These are phyloP conservation scores for Cordyceps fumosorosea DNA, from an alignment of 2,329 filamentous ascomycete genomes.

Conservation along the genomic window DNA sequence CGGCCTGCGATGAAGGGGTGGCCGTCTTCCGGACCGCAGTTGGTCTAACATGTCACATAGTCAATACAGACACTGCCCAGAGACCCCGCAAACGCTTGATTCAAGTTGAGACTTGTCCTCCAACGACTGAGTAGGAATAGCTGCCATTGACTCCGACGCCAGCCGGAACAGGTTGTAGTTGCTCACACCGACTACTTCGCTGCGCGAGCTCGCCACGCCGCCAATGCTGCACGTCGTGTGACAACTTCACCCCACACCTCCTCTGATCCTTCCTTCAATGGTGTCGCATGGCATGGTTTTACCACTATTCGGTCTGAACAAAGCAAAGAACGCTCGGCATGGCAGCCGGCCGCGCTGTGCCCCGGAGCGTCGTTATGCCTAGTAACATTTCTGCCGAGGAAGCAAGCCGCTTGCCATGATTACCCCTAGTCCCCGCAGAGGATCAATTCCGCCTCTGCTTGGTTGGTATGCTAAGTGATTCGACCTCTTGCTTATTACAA, in stretches of 20 bases:
- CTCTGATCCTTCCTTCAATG: neutral
- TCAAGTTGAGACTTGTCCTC: neutral
- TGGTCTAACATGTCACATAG: neutral
- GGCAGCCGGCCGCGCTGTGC: neutral
- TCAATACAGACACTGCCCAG: neutral
- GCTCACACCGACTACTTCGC: too few species aligned
- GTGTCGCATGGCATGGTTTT: neutral
- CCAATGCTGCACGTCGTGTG: too few species aligned
- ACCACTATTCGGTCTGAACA: neutral
- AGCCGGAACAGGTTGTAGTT: too few species aligned
- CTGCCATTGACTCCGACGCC: too few species aligned
- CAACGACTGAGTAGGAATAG: neutral
- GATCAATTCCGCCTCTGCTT: neutral
- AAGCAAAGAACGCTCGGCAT: neutral
- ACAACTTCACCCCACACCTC: neutral
- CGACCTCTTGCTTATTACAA: neutral
- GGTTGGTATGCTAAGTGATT: too few species aligned
- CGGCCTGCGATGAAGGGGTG: too few species aligned
- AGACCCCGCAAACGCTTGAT: neutral
- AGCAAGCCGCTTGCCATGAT: neutral
- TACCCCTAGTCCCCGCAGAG: neutral
- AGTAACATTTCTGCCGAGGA: neutral
- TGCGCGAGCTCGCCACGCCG: neutral
- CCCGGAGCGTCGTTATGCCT: neutral
- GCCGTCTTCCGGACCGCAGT: too few species aligned